phyloP scores from a whole-genome alignment of 169 alveolate genomes.

The Plasmodium fragile region DNA sequence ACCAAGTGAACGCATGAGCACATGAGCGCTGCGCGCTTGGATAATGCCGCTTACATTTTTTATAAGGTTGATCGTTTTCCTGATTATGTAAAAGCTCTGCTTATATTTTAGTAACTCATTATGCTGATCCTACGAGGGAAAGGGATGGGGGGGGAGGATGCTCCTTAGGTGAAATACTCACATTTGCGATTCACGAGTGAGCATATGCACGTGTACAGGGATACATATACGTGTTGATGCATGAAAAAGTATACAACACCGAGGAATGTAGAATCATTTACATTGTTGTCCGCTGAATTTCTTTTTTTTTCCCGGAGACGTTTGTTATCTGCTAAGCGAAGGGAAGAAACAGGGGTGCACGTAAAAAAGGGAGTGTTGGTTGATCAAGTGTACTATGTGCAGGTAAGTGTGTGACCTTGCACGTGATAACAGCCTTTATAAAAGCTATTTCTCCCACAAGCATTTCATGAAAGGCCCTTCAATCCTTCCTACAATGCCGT shows the following conservation, averaged over 20 bases:
- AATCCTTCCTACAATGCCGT: background rate
- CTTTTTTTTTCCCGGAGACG: background rate
- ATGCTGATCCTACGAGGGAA: background rate
- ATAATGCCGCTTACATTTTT: slow-evolving; percentile 30
- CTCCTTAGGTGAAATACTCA: background rate
- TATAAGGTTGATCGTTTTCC: slow-evolving; percentile 49
- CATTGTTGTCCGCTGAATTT: slow-evolving; percentile 22
- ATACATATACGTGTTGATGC: background rate
- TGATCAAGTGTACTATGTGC: background rate
- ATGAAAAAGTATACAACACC: background rate
- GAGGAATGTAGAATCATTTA: background rate
- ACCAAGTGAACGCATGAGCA: background rate
- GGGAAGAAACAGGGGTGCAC: background rate
- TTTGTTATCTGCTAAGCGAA: slow-evolving; percentile 8
- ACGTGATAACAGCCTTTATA: background rate
- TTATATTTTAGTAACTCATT: slow-evolving; percentile 57
- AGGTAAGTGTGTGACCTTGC: background rate
- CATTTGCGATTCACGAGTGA: background rate
- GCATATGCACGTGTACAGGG: background rate
- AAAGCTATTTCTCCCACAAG: background rate
- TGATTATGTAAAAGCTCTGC: slow-evolving; percentile 62
- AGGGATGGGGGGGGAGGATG: background rate
- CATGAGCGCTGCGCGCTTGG: background rate
- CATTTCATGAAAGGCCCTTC: background rate
- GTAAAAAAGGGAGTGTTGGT: background rate